These are phyloP conservation scores for Jasminum sambac DNA, from an alignment of 257 asterid genomes.

Conservation along the genomic window DNA sequence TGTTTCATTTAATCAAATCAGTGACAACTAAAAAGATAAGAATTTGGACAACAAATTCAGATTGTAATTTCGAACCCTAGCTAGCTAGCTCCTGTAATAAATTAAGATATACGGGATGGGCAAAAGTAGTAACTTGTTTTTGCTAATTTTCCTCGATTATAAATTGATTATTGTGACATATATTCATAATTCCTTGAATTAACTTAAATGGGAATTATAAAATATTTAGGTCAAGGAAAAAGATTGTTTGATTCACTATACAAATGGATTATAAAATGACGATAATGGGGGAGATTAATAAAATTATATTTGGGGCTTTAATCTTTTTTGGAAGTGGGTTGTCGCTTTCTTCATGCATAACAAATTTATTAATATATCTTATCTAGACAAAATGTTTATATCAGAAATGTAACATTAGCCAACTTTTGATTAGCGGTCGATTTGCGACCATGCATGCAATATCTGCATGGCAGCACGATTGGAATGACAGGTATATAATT, in stretches of 20 bases:
- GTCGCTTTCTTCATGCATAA: conserved; percentile 40
- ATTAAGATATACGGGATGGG: too few relatives aligned
- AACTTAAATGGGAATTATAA: neutral
- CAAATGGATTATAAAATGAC: too few relatives aligned
- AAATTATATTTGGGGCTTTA: neutral
- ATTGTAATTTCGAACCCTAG: too few relatives aligned
- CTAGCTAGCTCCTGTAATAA: too few relatives aligned
- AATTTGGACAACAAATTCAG: too few relatives aligned
- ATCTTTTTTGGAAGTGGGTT: conserved; percentile 38
- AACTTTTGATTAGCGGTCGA: conserved; percentile 39
- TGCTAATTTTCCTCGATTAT: too few relatives aligned
- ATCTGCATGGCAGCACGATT: conserved; percentile 39
- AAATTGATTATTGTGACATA: neutral
- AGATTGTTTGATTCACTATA: too few relatives aligned
- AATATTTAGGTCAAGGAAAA: too few relatives aligned
- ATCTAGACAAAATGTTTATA: neutral
- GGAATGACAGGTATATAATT: conserved; percentile 21
- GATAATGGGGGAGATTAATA: too few relatives aligned
- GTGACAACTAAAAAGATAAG: too few relatives aligned
- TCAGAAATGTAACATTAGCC: conserved; percentile 29
- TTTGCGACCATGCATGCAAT: conserved; percentile 37
- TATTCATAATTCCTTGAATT: neutral
- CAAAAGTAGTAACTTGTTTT: too few relatives aligned
- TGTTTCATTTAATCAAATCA: neutral
- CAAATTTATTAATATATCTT: conserved; percentile 18